Evolutionary conservation across 2,329 filamentous ascomycete genomes (phyloP).

Genomic region (Colletotrichum eleusines): DNA sequence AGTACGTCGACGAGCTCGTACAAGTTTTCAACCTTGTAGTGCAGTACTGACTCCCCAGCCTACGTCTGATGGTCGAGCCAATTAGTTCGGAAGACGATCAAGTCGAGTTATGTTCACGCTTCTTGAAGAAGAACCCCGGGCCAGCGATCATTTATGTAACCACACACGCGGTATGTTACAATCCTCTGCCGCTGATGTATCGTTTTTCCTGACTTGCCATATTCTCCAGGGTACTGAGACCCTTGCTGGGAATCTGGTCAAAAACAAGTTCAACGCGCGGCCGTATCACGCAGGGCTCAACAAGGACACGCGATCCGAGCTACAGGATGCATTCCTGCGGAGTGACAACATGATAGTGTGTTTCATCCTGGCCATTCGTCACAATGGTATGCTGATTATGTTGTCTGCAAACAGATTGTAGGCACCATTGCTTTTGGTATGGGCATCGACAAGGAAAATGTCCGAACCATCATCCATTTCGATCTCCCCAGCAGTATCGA

Average conservation of each 20-base stretch:
- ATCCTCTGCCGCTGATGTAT: too few species aligned
- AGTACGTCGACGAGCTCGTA: constrained; percentile 48
- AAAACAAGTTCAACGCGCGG: constrained; percentile 55
- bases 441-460: constrained; percentile 69
- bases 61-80: constrained; percentile 65
- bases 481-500: constrained; percentile 65
- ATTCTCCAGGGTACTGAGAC: constrained; percentile 56
- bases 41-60: constrained; percentile 46
- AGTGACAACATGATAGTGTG: constrained; percentile 53
- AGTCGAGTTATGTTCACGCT: constrained; percentile 56
- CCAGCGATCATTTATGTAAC: constrained; percentile 73
- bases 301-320: constrained; percentile 55
- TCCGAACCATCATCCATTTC: constrained; percentile 67
- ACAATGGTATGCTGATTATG: neutral
- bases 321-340: constrained; percentile 66
- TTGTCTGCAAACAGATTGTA: constrained; percentile 50
- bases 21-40: too few species aligned
- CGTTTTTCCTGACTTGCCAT: constrained; percentile 25
- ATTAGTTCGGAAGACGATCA: constrained; percentile 55
- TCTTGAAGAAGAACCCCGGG: constrained; percentile 64
- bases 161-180: constrained; percentile 57
- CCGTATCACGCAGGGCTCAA: constrained; percentile 66
- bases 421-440: constrained; percentile 71
- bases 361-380: neutral
- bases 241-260: constrained; percentile 54